Evolutionary conservation across 2,329 filamentous ascomycete genomes (phyloP).

Genomic region (Penicillium sp.): DNA sequence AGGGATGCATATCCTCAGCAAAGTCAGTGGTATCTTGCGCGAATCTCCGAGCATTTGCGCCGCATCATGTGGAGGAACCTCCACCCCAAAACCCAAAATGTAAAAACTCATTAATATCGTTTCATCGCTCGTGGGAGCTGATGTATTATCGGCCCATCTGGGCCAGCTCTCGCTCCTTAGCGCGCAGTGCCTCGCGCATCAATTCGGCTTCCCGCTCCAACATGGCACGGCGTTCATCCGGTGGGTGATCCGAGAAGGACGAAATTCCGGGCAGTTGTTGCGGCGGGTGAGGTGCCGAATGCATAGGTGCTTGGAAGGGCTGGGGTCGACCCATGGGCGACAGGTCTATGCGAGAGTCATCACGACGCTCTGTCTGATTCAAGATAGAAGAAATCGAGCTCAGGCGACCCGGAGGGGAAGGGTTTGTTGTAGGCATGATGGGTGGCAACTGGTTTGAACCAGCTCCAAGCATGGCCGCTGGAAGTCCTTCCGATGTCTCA

Average conservation of each 20-base stretch:
- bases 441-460: slow-evolving; percentile 41
- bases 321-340: slow-evolving; percentile 36
- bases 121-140: slow-evolving; percentile 9
- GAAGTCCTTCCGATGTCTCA: slow-evolving; percentile 32
- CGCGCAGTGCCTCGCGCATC: slow-evolving; percentile 71
- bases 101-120: slow-evolving; percentile 23
- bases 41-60: slow-evolving; percentile 21
- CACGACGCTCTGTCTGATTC: slow-evolving; percentile 53
- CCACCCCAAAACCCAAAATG: slow-evolving; percentile 11
- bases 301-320: slow-evolving; percentile 29
- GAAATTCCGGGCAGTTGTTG: slow-evolving; percentile 35
- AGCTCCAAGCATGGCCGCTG: slow-evolving; percentile 33
- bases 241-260: slow-evolving; percentile 52
- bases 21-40: slow-evolving; percentile 26
- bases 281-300: slow-evolving; percentile 16
- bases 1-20: slow-evolving; percentile 14
- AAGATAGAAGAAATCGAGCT: slow-evolving; percentile 76
- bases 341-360: slow-evolving; percentile 45
- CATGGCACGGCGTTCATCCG: slow-evolving; percentile 63
- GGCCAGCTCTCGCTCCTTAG: slow-evolving; percentile 73
- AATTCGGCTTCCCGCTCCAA: slow-evolving; percentile 72
- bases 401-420: slow-evolving; percentile 57
- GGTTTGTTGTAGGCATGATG: slow-evolving; percentile 38
- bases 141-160: slow-evolving; percentile 40
- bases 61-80: slow-evolving; percentile 9